Evolutionary conservation across 2,329 filamentous ascomycete species (phyloP), one percentile per base, ranked within the genome.

Genomic region (Penicillium palitans): DNA sequence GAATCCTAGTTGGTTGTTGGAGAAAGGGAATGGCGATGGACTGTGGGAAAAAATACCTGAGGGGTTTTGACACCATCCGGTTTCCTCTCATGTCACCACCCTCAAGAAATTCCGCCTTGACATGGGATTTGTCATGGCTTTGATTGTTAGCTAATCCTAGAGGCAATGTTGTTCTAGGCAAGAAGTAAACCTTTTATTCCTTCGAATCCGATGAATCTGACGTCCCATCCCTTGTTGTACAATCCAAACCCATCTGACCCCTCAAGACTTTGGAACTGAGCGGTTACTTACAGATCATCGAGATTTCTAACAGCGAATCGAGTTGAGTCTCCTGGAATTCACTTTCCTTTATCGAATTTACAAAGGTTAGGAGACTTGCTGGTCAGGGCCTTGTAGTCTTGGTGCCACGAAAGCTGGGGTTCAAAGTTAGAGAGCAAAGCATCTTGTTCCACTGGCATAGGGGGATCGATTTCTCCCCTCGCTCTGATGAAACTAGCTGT

Each of bases 381-480:
- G 33, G 56, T 65, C n/a, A 68, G 44, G 7, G 41, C 40, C 46
- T 55, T 57, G 7, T 55, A 31, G 29, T 31, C 9, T 31, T 31
- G 27, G 27, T 27, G 27, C 29, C 29, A 31, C 4, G 29, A 31
- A 31, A 12, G 10, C 10, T 12, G 29, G 10, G 1, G 29, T 31
- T 62, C 63, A 31, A 70, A 66, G 33, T 70, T 64, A 1, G 58
- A 49, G 48, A 72, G 69, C 2, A 71, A 52, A 2, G 58, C 53
- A 2, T 66, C 60, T 2, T 65, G 65, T 55, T 72, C 65, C 0
- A 54, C 19, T 5, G 68, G 68, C 1, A 73, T 56, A 3, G 25
- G 35, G 17, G 68, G 55, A 4, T 60, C 59, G 47, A 58, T 60
- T 40, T 40, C 37, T 12, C 37, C 13, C 10, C n/a, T 40, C 4